Evolutionary conservation across 805 yeast species (phyloP).

Genomic region (Candida endomychidarum): DNA sequence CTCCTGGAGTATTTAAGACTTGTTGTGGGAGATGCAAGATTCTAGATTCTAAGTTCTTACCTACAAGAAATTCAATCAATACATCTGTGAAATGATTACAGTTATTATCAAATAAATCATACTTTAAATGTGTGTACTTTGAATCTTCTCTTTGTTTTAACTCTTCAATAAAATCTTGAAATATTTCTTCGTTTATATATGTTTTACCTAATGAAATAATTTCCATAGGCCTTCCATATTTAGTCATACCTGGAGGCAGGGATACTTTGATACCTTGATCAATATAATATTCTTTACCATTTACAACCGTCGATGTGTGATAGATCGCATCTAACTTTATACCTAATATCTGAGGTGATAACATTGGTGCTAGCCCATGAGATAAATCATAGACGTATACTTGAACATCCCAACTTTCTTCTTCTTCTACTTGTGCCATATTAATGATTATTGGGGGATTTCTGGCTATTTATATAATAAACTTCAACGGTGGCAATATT

Average conservation of each 20-base stretch:
- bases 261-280: conserved; percentile 53
- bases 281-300: conserved; percentile 56
- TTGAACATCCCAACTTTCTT: conserved; percentile 40
- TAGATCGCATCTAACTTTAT: conserved; percentile 59
- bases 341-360: conserved; percentile 54
- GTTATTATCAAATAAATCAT: conserved; percentile 61
- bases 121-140: conserved; percentile 47
- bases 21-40: conserved; percentile 53
- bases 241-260: conserved; percentile 50
- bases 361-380: conserved; percentile 55
- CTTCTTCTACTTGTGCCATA: conserved; percentile 15
- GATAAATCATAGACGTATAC: conserved; percentile 66
- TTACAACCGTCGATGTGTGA: conserved; percentile 60
- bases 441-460: not conserved
- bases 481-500: conserved; percentile 3
- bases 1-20: conserved; percentile 43
- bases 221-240: conserved; percentile 58
- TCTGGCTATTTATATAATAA: not conserved
- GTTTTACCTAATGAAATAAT: conserved; percentile 56
- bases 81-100: conserved; percentile 69
- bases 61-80: conserved; percentile 56
- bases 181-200: conserved; percentile 49
- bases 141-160: conserved; percentile 35
- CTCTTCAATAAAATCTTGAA: conserved; percentile 54
- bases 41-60: conserved; percentile 51